Evolutionary conservation across 768 basidiomycete species (phyloP), one percentile per base, ranked within the genome.

Genomic region (Termitomyces sp.): DNA sequence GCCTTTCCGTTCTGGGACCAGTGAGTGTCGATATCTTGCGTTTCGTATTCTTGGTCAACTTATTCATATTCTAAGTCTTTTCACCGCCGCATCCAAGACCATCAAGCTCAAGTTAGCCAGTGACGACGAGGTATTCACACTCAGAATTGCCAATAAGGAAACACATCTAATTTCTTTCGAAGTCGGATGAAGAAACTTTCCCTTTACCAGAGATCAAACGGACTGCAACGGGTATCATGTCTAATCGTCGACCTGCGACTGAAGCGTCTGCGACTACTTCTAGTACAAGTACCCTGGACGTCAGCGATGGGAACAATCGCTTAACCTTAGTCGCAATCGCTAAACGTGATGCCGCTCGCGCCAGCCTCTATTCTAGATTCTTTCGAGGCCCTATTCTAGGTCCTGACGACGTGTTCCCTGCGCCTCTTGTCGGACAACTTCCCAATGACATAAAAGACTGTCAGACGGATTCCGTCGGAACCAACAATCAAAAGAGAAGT

Each of bases 1-100:
- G 93, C 94, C 0, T 94, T 95, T 71, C 94, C 95, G 55, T 98
- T 98, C 83, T 98, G 95, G 95, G 95, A 98, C 72, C 94, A 97
- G 94, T 96, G 67, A 74, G 92, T 82, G 50, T 20, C 52, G 55
- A 25, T 9, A 47, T 20, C 7, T 63, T 56, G 37, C 38, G 45
- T 10, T 40, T 20, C 4, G n/a, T 32, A n/a, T 8, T 46, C 48
- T 32, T 52, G 15, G 20, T 20, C 5, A 36, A 49, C 43, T 20
- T 32, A n/a, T 38, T 52, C n/a, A 62, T 34, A 17, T 50, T 20
- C 20, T n/a, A 65, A 94, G 92, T 68, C 74, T 96, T 57, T 97
- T 92, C 72, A 77, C 88, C 1, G 86, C 88, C 14, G 93, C 94
- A 20, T 88, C 94, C 0, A 88, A 88, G 64, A 85, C 91, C 34